Conservation (phyloP, 2,329 filamentous ascomycete species). For the Ceratocystis alfenasii region DNA sequence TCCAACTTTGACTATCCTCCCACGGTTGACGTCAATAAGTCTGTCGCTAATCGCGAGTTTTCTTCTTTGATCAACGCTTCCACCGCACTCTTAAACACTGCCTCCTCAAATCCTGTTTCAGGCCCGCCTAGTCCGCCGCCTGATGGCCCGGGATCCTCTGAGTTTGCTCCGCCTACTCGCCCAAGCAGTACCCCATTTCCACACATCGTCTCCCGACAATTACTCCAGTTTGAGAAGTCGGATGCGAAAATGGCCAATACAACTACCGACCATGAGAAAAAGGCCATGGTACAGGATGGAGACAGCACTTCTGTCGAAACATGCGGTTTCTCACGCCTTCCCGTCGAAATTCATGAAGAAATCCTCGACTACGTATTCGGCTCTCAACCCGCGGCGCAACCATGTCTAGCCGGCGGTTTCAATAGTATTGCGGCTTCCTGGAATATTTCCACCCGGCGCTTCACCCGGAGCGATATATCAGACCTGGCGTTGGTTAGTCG, state of each 20-base stretch:
- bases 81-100: slow-evolving; percentile 28
- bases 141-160: slow-evolving; percentile 31
- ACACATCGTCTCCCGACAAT: slow-evolving; percentile 39
- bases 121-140: slow-evolving; percentile 26
- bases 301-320: neutral
- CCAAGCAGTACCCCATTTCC: slow-evolving; percentile 51
- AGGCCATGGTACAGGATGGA: neutral
- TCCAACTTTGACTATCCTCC: slow-evolving; percentile 22
- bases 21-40: slow-evolving; percentile 23
- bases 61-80: slow-evolving; percentile 20
- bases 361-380: slow-evolving; percentile 62
- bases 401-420: slow-evolving; percentile 39
- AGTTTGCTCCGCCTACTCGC: slow-evolving; percentile 40
- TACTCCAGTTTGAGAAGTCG: neutral
- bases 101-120: slow-evolving; percentile 27
- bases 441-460: slow-evolving; percentile 46
- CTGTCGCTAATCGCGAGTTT: slow-evolving; percentile 28
- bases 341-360: slow-evolving; percentile 59
- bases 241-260: neutral
- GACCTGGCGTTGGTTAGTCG: slow-evolving; percentile 50
- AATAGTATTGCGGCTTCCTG: slow-evolving; percentile 31
- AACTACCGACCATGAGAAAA: neutral
- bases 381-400: slow-evolving; percentile 49
- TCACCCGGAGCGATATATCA: slow-evolving; percentile 53
- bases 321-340: slow-evolving; percentile 38